These are phyloP conservation scores for Russula griseocarnosa DNA, from an alignment of 768 basidiomycete species.

Conservation along the genomic window DNA sequence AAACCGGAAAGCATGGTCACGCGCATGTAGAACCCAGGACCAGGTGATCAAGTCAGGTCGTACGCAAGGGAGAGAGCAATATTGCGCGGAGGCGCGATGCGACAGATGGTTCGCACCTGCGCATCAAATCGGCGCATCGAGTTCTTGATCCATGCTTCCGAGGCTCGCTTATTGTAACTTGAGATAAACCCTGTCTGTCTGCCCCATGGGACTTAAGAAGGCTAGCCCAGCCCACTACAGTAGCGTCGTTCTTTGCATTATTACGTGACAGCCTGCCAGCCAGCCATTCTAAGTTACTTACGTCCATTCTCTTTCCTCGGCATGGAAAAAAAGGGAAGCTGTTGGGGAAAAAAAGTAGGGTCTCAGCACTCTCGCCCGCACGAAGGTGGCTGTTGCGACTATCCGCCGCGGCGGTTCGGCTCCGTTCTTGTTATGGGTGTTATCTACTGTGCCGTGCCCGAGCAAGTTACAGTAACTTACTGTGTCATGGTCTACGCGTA, in stretches of 20 bases:
- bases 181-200: background rate
- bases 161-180: background rate
- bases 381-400: background rate
- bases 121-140: background rate
- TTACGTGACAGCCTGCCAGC: background rate
- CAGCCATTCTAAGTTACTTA: background rate
- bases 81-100: background rate
- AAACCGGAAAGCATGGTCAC: slow-evolving; percentile 98
- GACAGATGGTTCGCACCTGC: background rate
- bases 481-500: background rate
- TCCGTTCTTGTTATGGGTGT: background rate
- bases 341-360: background rate
- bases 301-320: background rate
- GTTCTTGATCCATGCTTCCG: background rate
- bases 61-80: background rate
- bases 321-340: background rate
- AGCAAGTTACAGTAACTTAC: too few species aligned
- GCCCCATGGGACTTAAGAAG: background rate
- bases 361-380: background rate
- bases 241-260: background rate
- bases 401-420: background rate
- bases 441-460: too few species aligned
- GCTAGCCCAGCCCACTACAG: background rate
- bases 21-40: slow-evolving; percentile 62
- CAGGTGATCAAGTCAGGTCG: background rate